These are phyloP conservation scores for Clonostachys sp. DNA, from an alignment of 2,329 filamentous ascomycete genomes.

Conservation along the genomic window DNA sequence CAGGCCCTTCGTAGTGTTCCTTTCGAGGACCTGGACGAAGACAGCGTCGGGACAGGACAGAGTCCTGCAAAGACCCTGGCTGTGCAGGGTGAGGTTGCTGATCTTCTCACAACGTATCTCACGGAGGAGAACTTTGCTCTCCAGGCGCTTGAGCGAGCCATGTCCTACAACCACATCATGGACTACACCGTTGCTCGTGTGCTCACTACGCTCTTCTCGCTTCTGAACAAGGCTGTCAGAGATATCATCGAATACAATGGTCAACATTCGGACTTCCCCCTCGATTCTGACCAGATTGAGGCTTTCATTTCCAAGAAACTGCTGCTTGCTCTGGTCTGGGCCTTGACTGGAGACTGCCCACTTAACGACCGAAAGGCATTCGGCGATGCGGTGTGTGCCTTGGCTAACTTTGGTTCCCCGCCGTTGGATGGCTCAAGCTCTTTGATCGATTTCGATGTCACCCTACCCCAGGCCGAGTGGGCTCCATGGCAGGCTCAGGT, in stretches of 20 bases:
- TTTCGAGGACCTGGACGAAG: constrained; percentile 95
- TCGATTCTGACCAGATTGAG: constrained; percentile 87
- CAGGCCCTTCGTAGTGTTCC: constrained; percentile 75
- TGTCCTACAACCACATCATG: constrained; percentile 92
- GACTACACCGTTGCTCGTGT: constrained; percentile 90
- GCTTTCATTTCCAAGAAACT: constrained; percentile 91
- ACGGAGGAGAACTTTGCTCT: constrained; percentile 76
- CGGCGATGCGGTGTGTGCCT: constrained; percentile 75
- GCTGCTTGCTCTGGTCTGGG: constrained; percentile 89
- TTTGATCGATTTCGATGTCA: constrained; percentile 93
- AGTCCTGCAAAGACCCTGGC: constrained; percentile 73
- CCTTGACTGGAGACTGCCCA: constrained; percentile 91
- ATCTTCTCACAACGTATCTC: constrained; percentile 71
- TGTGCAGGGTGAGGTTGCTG: constrained; percentile 74
- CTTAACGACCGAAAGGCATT: constrained; percentile 83
- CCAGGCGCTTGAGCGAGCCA: constrained; percentile 71
- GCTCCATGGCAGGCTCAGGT: constrained; percentile 92
- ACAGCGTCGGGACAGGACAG: constrained; percentile 71
- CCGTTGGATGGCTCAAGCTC: constrained; percentile 73
- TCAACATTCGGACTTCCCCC: constrained; percentile 88
- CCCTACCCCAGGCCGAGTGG: constrained; percentile 85
- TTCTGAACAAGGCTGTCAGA: constrained; percentile 89
- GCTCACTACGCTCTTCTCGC: constrained; percentile 87
- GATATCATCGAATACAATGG: constrained; percentile 94
- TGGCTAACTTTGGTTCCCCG: constrained; percentile 84